Base-by-base conservation (phyloP, 1,284 basidiomycete species). In the Cutaneotrichosporon dermatis region DNA sequence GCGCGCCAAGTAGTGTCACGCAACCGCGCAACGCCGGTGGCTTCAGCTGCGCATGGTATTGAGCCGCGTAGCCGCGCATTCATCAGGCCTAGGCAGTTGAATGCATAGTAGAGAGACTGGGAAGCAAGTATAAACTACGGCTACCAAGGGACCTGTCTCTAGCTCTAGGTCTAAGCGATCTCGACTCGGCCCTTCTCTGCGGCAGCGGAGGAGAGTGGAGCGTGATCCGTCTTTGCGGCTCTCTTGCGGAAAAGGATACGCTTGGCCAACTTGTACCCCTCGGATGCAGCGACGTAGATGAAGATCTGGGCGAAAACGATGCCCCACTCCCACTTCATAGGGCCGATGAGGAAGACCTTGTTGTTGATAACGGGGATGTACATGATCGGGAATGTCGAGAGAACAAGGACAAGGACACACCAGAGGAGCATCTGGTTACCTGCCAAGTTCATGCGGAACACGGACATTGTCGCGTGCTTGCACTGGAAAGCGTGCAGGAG, bases 401-500 rank as follows among this genome's bases (percentile, higher is more conserved):
- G 63, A 6, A 64, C 57, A n/a, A 78, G 66, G 0, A 73, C 72
- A 39, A 76, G 68, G 40, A 71, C 71, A 50, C 72, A 80, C 79
- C 80, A 84, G 37, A 85, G 76, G 11, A 85, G 76, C 42, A 83
- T 73, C 64, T 80, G 82, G 75, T 85, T 85, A 50, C 76, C 79
- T 69, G 77, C 75, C 7, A 83, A 65, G 67, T 85, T 80, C 64
- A 82, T 79, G 66, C 79, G 75, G 70, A 83, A 82, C 16, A 81
- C 56, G 16, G 68, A 63, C 42, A 63, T 66, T 39, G 68, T 71
- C 54, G 74, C 69, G 58, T 77, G 75, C 69, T 79, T 79, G 72
- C 78, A 80, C 55, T 75, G 67, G 59, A 74, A 59, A 4, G 72
- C 66, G 64, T 73, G 76, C 56, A 79, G 69, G 75, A 77, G 65